Base-by-base conservation (phyloP, 2,329 filamentous ascomycete species). In the Aspergillus hortae region DNA sequence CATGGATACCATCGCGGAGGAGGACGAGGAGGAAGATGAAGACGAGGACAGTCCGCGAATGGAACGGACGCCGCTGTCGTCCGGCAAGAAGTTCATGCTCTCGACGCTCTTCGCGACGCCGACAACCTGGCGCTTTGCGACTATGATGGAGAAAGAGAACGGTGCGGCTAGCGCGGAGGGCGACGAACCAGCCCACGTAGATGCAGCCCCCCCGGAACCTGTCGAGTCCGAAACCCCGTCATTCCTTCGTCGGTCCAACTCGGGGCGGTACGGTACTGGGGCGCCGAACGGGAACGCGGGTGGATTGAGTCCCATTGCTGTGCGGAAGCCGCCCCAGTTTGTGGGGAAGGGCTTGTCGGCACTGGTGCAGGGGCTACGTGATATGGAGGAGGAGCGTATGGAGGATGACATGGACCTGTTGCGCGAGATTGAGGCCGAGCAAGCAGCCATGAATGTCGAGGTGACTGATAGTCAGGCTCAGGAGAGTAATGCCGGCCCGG, bases 81-180 rank as follows among this genome's bases (percentile, higher is more conserved):
- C 73, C 10, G 72, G 72, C 9, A 75, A 74, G 53, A 73, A 70
- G 50, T 74, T 74, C 49, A 73, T 73, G 56, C 65, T 77, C 12
- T 70, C 72, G 10, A 72, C 72, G 44, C 67, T 77, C 33, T 77
- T 77, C 52, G 73, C 73, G 11, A 77, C 74, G 0, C 75, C 75
- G 1, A 76, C 71, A 3, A 73, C 73, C 0, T 64, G 71, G 57
- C 70, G 73, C 38, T 77, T 73, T 56, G 67, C 70, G 1, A 62
- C 67, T 4, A 71, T 71, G 57, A 68, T 74, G 6, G 67, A 72
- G 30, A 60, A 65, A 11, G 63, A 67, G 32, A 59, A 70, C 35
- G 44, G 64, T 30, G 12, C 40, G 0, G 43, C 6, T 10, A 35
- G 14, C 9, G 30, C 6, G 19, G 56, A 44, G 7, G 58, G 42